Evolutionary conservation across 192 early-diverging fungal species (phyloP).

Genomic region (Coemansia sp.): DNA sequence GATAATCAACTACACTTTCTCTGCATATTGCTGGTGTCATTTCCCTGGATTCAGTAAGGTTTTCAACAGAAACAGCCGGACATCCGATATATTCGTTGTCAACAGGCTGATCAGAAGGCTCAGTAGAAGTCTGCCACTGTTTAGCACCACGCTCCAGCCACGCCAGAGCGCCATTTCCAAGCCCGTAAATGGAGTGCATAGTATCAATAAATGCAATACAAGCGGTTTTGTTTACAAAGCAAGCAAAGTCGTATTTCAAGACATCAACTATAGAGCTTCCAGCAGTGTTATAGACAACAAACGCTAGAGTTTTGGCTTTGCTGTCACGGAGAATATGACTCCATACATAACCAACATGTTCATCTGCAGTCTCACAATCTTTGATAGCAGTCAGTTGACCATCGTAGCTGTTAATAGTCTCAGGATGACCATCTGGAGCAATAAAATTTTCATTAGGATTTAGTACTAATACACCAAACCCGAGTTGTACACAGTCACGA

Average conservation of each 20-base stretch:
- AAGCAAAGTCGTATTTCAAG: constrained; percentile 32
- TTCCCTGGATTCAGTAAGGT: constrained; percentile 26
- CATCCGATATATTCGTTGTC: constrained; percentile 19
- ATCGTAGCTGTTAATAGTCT: constrained; percentile 34
- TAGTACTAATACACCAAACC: constrained; percentile 40
- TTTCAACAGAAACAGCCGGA: constrained; percentile 19
- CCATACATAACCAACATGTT: constrained; percentile 52
- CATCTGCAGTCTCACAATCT: constrained; percentile 45
- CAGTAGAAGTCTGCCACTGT: constrained; percentile 27
- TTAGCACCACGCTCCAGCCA: constrained; percentile 26
- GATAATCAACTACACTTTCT: constrained; percentile 27
- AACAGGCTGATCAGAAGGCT: background rate
- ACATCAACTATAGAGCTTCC: constrained; percentile 32
- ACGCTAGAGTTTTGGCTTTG: constrained; percentile 16
- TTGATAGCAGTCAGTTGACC: constrained; percentile 16
- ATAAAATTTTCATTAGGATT: constrained; percentile 51
- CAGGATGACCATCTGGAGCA: constrained; percentile 31
- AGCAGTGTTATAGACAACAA: constrained; percentile 35
- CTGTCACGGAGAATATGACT: constrained; percentile 23
- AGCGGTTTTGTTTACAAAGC: constrained; percentile 25
- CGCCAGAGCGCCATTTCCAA: constrained; percentile 6
- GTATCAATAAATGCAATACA: constrained; percentile 47
- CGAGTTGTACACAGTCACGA: constrained; percentile 12
- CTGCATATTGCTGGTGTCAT: constrained; percentile 35
- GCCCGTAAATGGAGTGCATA: constrained; percentile 23